A percentile compares a stretch with the other conserved stretches of the same genome.
phyloP scores from a whole-genome alignment of 495 filamentous ascomycete species.

The Jackrogersella minutella region DNA sequence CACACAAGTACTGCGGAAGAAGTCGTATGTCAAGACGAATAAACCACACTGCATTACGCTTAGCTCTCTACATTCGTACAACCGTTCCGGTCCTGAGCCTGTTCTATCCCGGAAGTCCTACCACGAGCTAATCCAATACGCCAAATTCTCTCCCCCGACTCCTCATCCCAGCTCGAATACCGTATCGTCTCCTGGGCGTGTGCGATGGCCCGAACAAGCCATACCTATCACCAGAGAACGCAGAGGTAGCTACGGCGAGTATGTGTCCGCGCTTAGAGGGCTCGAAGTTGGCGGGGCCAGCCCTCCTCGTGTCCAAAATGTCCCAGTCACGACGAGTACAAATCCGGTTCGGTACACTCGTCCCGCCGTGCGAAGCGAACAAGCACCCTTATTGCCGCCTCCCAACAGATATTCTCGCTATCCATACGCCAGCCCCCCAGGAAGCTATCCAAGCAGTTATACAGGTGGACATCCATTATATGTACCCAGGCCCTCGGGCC shows the following conservation, averaged over 20 bases:
- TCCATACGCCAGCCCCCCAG: neutral
- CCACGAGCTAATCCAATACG: conserved; percentile 26
- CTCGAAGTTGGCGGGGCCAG: conserved; percentile 11
- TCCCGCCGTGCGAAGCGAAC: conserved; percentile 1
- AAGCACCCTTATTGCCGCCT: conserved; percentile 3
- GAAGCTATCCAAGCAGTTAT: neutral
- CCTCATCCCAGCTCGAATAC: conserved; percentile 18
- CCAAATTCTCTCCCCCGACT: conserved; percentile 24
- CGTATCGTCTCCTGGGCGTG: conserved; percentile 10
- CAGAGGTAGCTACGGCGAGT: conserved; percentile 33
- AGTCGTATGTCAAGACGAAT: conserved; percentile 39
- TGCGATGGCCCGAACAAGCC: neutral
- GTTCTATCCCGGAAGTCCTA: conserved; percentile 32
- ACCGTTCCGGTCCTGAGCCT: conserved; percentile 23
- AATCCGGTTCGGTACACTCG: conserved; percentile 1
- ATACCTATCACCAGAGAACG: conserved; percentile 14
- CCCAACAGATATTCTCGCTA: conserved; percentile 8
- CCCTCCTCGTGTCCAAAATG: conserved; percentile 6
- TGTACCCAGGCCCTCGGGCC: neutral
- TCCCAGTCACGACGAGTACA: neutral
- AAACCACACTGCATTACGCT: conserved; percentile 8
- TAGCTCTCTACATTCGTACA: conserved; percentile 16
- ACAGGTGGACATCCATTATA: neutral
- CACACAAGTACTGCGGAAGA: conserved; percentile 27
- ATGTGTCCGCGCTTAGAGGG: conserved; percentile 14